Base-by-base conservation (phyloP, 257 asterid genomes). In the Salvia miltiorrhiza region DNA sequence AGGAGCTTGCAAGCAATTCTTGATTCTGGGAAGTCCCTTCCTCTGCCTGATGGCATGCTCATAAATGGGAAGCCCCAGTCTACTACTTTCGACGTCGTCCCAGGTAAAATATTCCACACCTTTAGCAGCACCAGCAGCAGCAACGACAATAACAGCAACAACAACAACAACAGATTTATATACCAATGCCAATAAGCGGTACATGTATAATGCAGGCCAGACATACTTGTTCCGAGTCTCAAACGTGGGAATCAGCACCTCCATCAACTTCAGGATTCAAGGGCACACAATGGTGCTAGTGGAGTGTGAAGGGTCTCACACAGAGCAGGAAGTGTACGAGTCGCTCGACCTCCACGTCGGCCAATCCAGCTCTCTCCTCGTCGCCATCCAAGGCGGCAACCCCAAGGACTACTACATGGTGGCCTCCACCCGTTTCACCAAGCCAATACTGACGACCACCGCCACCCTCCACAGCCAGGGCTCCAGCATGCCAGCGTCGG, bases 231-330 rank as follows among this genome's bases (percentile, higher is more conserved):
- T 89, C 53, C 76, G 96, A 70, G 96, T 92, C 54, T 84, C 96
- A 1, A 92, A 87, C 65, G 21, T 89, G 3, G 90, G 83, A 12
- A 64, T 87, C 40, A 48, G 85, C 9, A 86, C 93, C 4, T 84
- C 98, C 1, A 82, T 92, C 2, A 92, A 89, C 86, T 76, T 89
- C 39, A 78, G 93, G 58, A 86, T 87, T 59, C 98, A 92, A 71
- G 89, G 85, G 2, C 98, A 92, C 74, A 69, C 28, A 0, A 35
- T 92, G 40, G 61, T 0, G n/a, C 77, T 92, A 33, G 92, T 92
- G 21, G 98, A 89, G 79, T 83, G 83, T n/a, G 96, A 92, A 78
- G 97, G 98, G 17, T 78, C 94, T 0, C 96, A 89, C 73, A 85
- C 94, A 0, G 19, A 73, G 74, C 97, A 87, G 39, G 86, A 80